Evolutionary conservation across 768 basidiomycete species (phyloP), one percentile per base, ranked within the genome.

Genomic region (Leucosporidium creatinivorum): DNA sequence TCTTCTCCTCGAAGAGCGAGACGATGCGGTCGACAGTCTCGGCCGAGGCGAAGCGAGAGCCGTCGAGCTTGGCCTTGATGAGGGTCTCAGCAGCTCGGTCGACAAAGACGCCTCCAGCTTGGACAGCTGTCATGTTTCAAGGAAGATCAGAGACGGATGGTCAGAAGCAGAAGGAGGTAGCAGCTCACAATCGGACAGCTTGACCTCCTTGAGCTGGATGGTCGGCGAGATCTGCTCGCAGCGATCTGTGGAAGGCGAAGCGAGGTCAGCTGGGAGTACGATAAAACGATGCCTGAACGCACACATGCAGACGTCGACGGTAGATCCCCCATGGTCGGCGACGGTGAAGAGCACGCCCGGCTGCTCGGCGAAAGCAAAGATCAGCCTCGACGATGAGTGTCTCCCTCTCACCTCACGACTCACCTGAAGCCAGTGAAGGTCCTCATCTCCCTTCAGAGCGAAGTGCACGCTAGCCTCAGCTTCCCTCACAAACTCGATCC

Each of bases 31-130:
- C 30, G 36, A 58, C 9, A 8, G 39, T n/a, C 2, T 36, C 36
- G 31, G 36, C 21, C 2, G 21, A 21, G 3, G 2, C 36, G 33
- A 58, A 58, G 17, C 23, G 30, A 31, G 57, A 58, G 23, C 57
- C 57, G 23, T 33, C 57, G 57, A 58, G 57, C 57, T 58, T 58
- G 18, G 31, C 13, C 57, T 39, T n/a, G 57, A 58, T 23, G 57
- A 58, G 31, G 1, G 57, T 36, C 31, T n/a, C 36, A 3, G 57
- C 57, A 15, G 57, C 57, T 28, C 57, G 57, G 36, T 58, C 57
- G 57, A 58, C 57, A 23, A 58, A 58, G 36, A 58, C 25, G 3
- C 57, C 57, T 10, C 57, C 57, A n/a, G 57, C 57, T 58, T 58
- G 57, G 36, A 58, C 31, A 7, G 33, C 57, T 58, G 57, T 56